These are phyloP conservation scores for Mycena amicta DNA, from an alignment of 768 basidiomycete species.

Conservation along the genomic window DNA sequence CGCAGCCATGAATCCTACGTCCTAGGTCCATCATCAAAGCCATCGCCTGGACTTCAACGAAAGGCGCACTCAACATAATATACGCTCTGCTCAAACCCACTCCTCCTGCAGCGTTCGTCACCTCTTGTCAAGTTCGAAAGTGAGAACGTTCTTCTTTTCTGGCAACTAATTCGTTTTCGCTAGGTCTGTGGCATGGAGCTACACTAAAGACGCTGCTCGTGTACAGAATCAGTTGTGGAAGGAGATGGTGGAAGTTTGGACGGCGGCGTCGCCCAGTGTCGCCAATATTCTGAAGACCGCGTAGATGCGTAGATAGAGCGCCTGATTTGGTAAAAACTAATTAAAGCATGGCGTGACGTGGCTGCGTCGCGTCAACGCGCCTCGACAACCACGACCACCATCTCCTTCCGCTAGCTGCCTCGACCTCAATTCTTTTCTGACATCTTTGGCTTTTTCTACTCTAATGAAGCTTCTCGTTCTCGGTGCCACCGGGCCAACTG, in stretches of 20 bases:
- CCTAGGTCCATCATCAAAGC: not conserved
- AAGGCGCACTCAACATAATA: constrained; percentile 7
- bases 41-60: not conserved
- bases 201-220: not conserved
- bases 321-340: too few relatives aligned
- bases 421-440: too few relatives aligned
- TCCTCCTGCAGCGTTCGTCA: constrained; percentile 6
- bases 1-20: too few relatives aligned
- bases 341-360: too few relatives aligned
- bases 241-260: not conserved
- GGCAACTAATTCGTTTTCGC: not conserved
- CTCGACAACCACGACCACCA: too few relatives aligned
- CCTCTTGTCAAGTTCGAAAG: not conserved
- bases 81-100: constrained; percentile 3
- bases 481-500: constrained; percentile 69
- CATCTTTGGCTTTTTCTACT: too few relatives aligned
- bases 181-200: not conserved
- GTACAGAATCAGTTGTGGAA: not conserved
- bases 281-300: not conserved
- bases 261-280: not conserved
- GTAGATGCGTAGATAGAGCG: too few relatives aligned
- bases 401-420: too few relatives aligned
- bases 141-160: not conserved
- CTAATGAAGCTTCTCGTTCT: constrained; percentile 62
- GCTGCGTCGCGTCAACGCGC: too few relatives aligned